phyloP scores from a whole-genome alignment of 208 protist species.

The Phytomonas sp. region DNA sequence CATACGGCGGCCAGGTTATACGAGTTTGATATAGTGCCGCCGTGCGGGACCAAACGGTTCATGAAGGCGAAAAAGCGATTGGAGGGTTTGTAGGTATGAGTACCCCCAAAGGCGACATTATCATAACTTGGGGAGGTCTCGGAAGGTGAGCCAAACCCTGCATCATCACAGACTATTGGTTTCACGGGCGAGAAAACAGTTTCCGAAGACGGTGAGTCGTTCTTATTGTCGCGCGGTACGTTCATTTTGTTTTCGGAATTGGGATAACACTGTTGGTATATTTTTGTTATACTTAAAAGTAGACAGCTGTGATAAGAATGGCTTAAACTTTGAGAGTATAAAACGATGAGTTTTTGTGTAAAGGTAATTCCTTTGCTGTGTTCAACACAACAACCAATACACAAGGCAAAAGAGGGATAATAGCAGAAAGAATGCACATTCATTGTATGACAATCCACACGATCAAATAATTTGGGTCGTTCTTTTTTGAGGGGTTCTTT shows the following conservation, averaged over 20 bases:
- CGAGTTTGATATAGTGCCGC: conserved; percentile 51
- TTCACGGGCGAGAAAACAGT: conserved; percentile 7
- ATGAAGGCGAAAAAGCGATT: conserved; percentile 23
- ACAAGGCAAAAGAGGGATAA: neutral
- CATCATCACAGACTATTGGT: neutral
- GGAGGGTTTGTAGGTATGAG: conserved; percentile 23
- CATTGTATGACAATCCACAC: no score
- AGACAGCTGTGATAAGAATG: neutral
- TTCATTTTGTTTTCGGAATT: neutral
- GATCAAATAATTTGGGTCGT: no score
- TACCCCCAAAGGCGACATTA: conserved; percentile 16
- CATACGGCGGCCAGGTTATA: conserved; percentile 74
- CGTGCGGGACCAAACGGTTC: conserved; percentile 57
- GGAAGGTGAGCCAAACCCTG: neutral
- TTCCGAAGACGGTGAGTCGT: conserved; percentile 1
- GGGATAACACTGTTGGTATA: neutral
- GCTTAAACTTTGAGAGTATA: neutral
- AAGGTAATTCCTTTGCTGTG: no score
- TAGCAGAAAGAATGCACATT: neutral
- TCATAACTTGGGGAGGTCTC: neutral
- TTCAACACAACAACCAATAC: conserved; percentile 1
- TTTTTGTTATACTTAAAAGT: neutral
- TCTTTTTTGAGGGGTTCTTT: neutral
- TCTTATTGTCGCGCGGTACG: neutral
- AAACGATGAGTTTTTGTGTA: neutral